Conservation (phyloP, 2,329 filamentous ascomycete species). For the Alternaria arbusti region DNA sequence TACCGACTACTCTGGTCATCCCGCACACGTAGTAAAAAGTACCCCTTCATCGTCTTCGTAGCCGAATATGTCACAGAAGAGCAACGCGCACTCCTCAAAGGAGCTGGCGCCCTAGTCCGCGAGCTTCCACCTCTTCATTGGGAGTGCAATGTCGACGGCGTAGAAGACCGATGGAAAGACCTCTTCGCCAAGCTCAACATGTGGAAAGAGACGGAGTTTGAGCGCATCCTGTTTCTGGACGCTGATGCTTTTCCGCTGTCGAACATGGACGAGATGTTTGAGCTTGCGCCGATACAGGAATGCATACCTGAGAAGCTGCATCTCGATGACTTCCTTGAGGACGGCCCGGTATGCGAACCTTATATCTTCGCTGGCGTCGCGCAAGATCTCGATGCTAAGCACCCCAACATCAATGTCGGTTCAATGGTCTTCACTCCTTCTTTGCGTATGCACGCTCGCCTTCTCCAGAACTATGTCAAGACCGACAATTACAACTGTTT, state of each 20-base stretch:
- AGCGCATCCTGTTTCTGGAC: slow-evolving; percentile 41
- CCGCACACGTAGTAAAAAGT: slow-evolving; percentile 28
- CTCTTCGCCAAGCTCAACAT: slow-evolving; percentile 47
- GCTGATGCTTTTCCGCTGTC: slow-evolving; percentile 43
- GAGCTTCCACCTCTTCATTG: slow-evolving; percentile 39
- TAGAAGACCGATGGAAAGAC: slow-evolving; percentile 40
- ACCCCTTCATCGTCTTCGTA: slow-evolving; percentile 45
- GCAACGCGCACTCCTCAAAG: slow-evolving; percentile 38
- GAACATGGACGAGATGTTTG: slow-evolving; percentile 41
- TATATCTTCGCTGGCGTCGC: slow-evolving; percentile 39
- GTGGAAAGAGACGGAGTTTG: slow-evolving; percentile 43
- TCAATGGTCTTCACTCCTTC: slow-evolving; percentile 43
- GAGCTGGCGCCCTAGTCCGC: slow-evolving; percentile 42
- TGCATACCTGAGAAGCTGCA: slow-evolving; percentile 32
- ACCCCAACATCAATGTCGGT: slow-evolving; percentile 40
- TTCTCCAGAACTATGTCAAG: slow-evolving; percentile 44
- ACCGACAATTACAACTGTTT: slow-evolving; percentile 36
- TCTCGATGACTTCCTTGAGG: slow-evolving; percentile 30
- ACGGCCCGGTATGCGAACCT: slow-evolving; percentile 35
- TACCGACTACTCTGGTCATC: slow-evolving; percentile 43
- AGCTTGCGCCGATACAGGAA: slow-evolving; percentile 22
- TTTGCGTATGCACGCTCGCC: slow-evolving; percentile 33
- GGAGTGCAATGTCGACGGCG: slow-evolving; percentile 30
- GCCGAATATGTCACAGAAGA: slow-evolving; percentile 38
- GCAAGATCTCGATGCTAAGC: slow-evolving; percentile 18